Percentiles rank a stretch among this genome's conserved stretches.
These are phyloP conservation scores for Diaporthe nobilis DNA, from an alignment of 2,329 filamentous ascomycete genomes.

Conservation along the genomic window DNA sequence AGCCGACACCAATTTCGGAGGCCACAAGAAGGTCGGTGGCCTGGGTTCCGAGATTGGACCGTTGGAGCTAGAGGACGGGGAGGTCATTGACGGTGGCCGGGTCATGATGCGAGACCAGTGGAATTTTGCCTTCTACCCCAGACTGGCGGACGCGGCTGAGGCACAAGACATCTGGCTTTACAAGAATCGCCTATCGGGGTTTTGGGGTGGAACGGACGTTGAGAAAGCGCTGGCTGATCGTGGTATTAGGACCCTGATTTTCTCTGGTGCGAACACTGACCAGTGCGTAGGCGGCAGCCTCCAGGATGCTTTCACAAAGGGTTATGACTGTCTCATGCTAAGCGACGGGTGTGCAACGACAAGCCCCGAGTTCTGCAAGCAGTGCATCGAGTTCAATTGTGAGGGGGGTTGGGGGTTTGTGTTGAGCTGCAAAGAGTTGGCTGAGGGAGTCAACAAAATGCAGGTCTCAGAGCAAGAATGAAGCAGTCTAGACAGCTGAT, in stretches of 20 bases:
- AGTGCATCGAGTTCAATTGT: conserved; percentile 6
- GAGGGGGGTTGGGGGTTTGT: conserved; percentile 16
- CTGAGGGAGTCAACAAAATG: not conserved
- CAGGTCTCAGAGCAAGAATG: not conserved
- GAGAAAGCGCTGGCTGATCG: not conserved
- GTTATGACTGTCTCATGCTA: conserved; percentile 31
- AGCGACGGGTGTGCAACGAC: conserved; percentile 20
- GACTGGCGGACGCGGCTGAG: not conserved
- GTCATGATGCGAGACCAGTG: conserved; percentile 34
- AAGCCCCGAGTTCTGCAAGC: not conserved
- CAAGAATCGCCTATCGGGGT: conserved; percentile 33
- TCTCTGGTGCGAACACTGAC: conserved; percentile 22
- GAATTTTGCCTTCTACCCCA: conserved; percentile 36
- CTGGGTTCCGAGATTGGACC: conserved; percentile 8
- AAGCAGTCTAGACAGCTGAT: not conserved
- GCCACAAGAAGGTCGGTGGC: not conserved
- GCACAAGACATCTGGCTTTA: conserved; percentile 26
- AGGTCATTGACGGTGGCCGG: conserved; percentile 16
- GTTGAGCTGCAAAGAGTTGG: not conserved
- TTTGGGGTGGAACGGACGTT: conserved; percentile 12
- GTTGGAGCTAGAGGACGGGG: not conserved
- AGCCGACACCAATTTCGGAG: conserved; percentile 21
- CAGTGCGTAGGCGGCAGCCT: conserved; percentile 28
- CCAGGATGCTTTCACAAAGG: conserved; percentile 29
- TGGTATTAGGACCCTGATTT: not conserved